A percentile compares a stretch with the other conserved stretches of the same genome.
These are phyloP conservation scores for Heliosperma pusillum DNA, from an alignment of 148 eudicot species.

Conservation along the genomic window DNA sequence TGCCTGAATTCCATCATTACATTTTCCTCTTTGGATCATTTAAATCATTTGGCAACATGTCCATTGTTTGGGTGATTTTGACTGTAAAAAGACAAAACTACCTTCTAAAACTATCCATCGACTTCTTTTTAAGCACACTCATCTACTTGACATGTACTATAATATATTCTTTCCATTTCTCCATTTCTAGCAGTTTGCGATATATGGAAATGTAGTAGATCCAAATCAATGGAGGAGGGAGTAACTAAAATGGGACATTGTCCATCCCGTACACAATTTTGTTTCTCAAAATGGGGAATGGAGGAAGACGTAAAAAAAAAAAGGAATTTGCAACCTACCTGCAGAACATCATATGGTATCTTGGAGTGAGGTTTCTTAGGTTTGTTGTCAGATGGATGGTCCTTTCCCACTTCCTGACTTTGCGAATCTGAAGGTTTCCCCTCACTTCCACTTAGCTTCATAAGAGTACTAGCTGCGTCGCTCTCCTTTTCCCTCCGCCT, in stretches of 20 bases:
- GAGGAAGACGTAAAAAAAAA: conserved; percentile 4
- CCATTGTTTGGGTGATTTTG: no score
- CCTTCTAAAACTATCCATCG: background rate
- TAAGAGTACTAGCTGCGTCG: conserved; percentile 66
- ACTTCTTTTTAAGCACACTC: no score
- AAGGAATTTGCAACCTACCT: conserved; percentile 36
- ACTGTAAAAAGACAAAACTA: background rate
- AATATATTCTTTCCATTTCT: no score
- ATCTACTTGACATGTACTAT: no score
- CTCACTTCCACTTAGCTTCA: conserved; percentile 55
- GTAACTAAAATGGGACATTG: background rate
- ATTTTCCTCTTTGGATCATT: background rate
- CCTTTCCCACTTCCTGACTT: conserved; percentile 28
- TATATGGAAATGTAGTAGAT: background rate
- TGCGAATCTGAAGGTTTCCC: conserved; percentile 27
- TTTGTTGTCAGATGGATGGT: conserved; percentile 25
- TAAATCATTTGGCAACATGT: background rate
- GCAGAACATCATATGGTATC: conserved; percentile 63
- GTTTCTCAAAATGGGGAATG: background rate
- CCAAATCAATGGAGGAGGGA: background rate
- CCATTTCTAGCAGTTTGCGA: no score
- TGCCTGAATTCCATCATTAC: background rate
- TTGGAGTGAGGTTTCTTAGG: conserved; percentile 49
- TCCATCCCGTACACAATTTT: background rate
- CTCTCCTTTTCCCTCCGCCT: conserved; percentile 64